phyloP scores from a whole-genome alignment of 2,329 filamentous ascomycete species.

The Penicillium sp. region DNA sequence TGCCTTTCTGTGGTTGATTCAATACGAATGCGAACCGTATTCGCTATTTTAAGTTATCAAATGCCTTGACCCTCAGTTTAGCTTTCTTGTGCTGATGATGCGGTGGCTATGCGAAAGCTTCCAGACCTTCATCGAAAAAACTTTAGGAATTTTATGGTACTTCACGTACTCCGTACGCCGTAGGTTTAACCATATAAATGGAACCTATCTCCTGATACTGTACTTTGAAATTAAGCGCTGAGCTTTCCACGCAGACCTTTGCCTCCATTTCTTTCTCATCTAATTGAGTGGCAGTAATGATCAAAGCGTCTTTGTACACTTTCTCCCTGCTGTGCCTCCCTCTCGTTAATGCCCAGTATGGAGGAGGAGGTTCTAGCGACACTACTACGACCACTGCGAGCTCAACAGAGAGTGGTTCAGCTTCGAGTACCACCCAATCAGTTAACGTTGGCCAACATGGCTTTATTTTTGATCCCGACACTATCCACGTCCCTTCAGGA shows the following conservation, averaged over 20 bases:
- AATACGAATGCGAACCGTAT: too few species aligned
- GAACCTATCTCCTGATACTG: not conserved
- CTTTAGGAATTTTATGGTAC: too few species aligned
- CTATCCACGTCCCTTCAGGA: constrained; percentile 47
- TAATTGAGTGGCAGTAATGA: constrained; percentile 6
- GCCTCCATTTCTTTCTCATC: not conserved
- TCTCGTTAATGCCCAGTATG: constrained; percentile 9
- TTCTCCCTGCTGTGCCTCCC: not conserved
- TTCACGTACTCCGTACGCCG: not conserved
- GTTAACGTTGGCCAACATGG: constrained; percentile 49
- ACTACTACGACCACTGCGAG: constrained; percentile 4
- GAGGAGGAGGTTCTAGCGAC: constrained; percentile 2
- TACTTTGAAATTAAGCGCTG: not conserved
- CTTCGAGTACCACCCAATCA: constrained; percentile 30
- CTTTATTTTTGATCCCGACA: constrained; percentile 50
- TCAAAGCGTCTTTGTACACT: constrained; percentile 2
- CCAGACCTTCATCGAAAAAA: too few species aligned
- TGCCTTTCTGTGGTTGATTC: too few species aligned
- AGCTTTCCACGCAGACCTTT: not conserved
- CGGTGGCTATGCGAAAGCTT: too few species aligned
- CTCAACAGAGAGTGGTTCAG: constrained; percentile 4
- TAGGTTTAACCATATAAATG: not conserved
- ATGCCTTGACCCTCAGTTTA: too few species aligned
- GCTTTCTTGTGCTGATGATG: too few species aligned
- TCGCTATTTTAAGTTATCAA: too few species aligned